Percentiles rank a stretch among this genome's conserved stretches.
These are phyloP conservation scores for Inonotus obliquus DNA, from an alignment of 1,284 basidiomycete genomes.

Conservation along the genomic window DNA sequence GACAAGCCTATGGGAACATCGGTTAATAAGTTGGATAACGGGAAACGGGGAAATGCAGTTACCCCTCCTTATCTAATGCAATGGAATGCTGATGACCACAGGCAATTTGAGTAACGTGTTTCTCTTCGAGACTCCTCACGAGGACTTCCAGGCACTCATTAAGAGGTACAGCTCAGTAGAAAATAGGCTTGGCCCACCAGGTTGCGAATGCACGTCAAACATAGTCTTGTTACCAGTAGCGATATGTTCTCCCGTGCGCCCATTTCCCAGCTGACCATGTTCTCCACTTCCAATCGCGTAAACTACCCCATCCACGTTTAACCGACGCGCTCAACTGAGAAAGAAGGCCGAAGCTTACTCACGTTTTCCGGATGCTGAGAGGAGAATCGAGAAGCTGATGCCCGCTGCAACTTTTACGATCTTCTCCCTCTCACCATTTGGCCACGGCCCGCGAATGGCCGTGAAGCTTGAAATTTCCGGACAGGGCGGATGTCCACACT, in stretches of 20 bases:
- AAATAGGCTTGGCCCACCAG: conserved; percentile 45
- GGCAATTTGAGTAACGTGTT: conserved; percentile 75
- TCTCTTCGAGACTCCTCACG: conserved; percentile 67
- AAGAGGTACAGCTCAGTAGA: conserved; percentile 5
- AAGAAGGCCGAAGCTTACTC: conserved; percentile 18
- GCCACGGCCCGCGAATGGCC: conserved; percentile 50
- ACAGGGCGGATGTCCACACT: conserved; percentile 70
- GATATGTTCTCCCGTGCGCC: conserved; percentile 84
- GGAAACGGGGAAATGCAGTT: conserved; percentile 22
- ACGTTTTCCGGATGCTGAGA: conserved; percentile 79
- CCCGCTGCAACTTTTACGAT: conserved; percentile 77
- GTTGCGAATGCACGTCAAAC: conserved; percentile 75
- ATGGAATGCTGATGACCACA: conserved; percentile 86
- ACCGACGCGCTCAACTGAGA: conserved; percentile 1
- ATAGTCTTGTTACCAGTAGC: conserved; percentile 78
- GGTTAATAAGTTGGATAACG: conserved; percentile 5
- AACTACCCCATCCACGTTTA: conserved; percentile 39
- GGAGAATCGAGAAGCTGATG: conserved; percentile 76
- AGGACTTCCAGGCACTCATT: conserved; percentile 42
- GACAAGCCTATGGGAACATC: conserved; percentile 44
- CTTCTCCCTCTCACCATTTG: conserved; percentile 54
- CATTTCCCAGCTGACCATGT: conserved; percentile 90
- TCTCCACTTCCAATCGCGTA: conserved; percentile 91
- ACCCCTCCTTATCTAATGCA: conserved; percentile 77
- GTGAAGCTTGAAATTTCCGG: conserved; percentile 66